A percentile compares a stretch with the other conserved stretches of the same genome.
These are phyloP conservation scores for Daldinia sp. DNA, from an alignment of 2,329 filamentous ascomycete species.

Conservation along the genomic window DNA sequence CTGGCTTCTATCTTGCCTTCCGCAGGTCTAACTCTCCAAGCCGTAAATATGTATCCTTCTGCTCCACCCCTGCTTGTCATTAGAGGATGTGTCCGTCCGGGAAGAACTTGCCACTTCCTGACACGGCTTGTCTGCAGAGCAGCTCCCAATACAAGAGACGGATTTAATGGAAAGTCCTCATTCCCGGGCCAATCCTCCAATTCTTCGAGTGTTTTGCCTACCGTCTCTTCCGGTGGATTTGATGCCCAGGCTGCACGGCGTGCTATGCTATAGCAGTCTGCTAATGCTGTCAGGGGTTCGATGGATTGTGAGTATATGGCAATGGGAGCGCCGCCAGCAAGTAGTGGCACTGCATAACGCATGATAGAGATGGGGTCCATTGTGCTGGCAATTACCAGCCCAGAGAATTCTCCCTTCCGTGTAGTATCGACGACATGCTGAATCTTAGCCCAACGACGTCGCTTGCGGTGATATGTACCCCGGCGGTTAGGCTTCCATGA, in stretches of 20 bases:
- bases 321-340: slow-evolving; percentile 83
- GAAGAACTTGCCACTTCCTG: slow-evolving; percentile 88
- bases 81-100: slow-evolving; percentile 88
- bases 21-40: slow-evolving; percentile 79
- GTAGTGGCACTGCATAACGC: slow-evolving; percentile 76
- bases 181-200: slow-evolving; percentile 66
- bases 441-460: slow-evolving; percentile 79
- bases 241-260: slow-evolving; percentile 78
- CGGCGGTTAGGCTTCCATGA: slow-evolving; percentile 83
- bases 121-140: slow-evolving; percentile 82
- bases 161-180: slow-evolving; percentile 86
- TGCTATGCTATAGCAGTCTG: slow-evolving; percentile 84
- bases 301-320: slow-evolving; percentile 85
- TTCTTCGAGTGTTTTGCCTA: slow-evolving; percentile 56
- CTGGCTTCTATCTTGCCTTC: slow-evolving; percentile 83
- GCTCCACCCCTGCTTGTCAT: slow-evolving; percentile 91
- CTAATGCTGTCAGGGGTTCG: slow-evolving; percentile 79
- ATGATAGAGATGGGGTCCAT: slow-evolving; percentile 85
- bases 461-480: slow-evolving; percentile 88
- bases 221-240: slow-evolving; percentile 56
- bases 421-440: slow-evolving; percentile 78
- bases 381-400: slow-evolving; percentile 79
- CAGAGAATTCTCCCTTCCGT: slow-evolving; percentile 79
- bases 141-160: slow-evolving; percentile 80
- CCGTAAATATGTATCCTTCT: slow-evolving; percentile 91